Percentiles rank a stretch among this genome's conserved stretches.
Conservation (phyloP, 208 protist species). For the Angomonas desouzai region DNA sequence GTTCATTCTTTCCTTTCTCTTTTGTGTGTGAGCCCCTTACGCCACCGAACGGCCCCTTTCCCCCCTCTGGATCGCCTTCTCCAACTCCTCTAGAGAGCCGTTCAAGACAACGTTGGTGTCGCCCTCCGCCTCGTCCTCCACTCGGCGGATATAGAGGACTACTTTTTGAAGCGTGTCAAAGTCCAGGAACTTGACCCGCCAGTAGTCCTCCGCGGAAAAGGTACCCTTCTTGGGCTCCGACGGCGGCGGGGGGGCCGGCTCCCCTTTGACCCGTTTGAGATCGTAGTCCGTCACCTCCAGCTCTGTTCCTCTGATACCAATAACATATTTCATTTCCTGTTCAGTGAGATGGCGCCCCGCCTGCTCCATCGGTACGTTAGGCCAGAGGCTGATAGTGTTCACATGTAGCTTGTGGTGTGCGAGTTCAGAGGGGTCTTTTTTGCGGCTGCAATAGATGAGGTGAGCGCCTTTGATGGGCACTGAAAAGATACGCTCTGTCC, state of each 20-base stretch:
- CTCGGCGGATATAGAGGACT: background rate
- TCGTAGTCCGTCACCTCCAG: background rate
- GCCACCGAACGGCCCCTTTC: background rate
- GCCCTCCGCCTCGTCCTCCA: slow-evolving; percentile 1
- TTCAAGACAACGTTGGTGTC: background rate
- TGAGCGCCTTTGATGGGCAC: slow-evolving; percentile 4
- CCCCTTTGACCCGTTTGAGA: background rate
- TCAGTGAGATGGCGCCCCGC: background rate
- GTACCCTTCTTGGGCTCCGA: slow-evolving; percentile 2
- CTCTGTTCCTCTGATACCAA: background rate
- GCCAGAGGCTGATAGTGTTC: slow-evolving; percentile 3
- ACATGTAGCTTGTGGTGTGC: slow-evolving; percentile 12
- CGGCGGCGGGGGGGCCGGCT: background rate
- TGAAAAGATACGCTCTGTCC: slow-evolving; percentile 8
- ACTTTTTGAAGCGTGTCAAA: slow-evolving; percentile 4
- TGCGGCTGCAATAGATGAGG: slow-evolving; percentile 7
- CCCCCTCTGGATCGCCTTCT: slow-evolving; percentile 1
- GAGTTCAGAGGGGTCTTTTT: slow-evolving; percentile 10
- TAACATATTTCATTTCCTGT: background rate
- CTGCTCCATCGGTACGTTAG: background rate
- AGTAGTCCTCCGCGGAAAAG: background rate
- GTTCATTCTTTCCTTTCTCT: too few species aligned
- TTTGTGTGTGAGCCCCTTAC: too few species aligned
- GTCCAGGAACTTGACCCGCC: slow-evolving; percentile 2
- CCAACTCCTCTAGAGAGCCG: slow-evolving; percentile 5